Evolutionary conservation across 768 basidiomycete genomes (phyloP).

Genomic region (Podaxis sp.): DNA sequence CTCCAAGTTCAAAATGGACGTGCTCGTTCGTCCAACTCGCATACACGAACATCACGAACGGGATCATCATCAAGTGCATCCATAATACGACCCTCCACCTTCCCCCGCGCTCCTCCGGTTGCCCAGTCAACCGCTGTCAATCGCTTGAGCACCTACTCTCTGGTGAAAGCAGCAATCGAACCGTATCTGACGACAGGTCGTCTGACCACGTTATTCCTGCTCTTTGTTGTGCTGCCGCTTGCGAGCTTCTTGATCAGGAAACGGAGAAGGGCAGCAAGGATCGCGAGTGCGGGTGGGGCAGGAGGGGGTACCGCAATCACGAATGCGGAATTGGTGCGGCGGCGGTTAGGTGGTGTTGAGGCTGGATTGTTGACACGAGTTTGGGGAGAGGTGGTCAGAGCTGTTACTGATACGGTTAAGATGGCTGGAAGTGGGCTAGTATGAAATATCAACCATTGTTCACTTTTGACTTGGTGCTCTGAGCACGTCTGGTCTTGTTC

Average conservation of each 20-base stretch:
- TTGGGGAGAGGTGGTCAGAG: conserved; percentile 53
- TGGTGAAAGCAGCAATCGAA: conserved; percentile 47
- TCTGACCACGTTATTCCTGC: conserved; percentile 46
- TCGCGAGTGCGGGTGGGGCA: conserved; percentile 19
- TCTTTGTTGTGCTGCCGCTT: conserved; percentile 46
- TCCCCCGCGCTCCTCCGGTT: conserved; percentile 23
- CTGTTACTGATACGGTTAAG: conserved; percentile 62
- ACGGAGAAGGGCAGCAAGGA: conserved; percentile 35
- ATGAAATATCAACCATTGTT: conserved; percentile 26
- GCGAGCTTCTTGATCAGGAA: conserved; percentile 53
- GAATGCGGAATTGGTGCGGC: conserved; percentile 58
- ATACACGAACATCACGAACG: conserved; percentile 25
- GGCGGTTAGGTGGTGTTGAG: conserved; percentile 45
- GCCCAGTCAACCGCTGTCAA: conserved; percentile 25
- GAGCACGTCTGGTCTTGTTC: not conserved
- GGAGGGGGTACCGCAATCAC: conserved; percentile 19
- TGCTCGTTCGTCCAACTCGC: conserved; percentile 16
- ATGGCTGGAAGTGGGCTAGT: conserved; percentile 81
- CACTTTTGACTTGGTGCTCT: not conserved
- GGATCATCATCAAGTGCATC: conserved; percentile 19
- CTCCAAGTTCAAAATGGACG: conserved; percentile 19
- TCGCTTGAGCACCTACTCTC: conserved; percentile 32
- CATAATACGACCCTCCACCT: conserved; percentile 18
- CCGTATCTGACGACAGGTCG: conserved; percentile 51
- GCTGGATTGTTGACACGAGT: conserved; percentile 35